phyloP scores from a whole-genome alignment of 495 filamentous ascomycete species.

The Staphylotrichum tortipilum region DNA sequence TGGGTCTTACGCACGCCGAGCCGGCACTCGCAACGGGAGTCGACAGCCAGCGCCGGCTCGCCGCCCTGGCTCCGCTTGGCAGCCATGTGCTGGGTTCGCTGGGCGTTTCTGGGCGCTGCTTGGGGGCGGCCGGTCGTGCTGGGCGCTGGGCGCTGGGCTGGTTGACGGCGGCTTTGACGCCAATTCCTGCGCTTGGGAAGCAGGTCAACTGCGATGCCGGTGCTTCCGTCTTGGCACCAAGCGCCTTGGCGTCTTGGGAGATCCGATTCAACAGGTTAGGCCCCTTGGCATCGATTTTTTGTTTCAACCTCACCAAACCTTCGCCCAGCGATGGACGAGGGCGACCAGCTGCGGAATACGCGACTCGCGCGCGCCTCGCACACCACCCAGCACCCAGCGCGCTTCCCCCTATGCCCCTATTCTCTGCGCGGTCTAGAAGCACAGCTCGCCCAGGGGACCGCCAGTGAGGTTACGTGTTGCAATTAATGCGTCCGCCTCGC shows the following conservation, averaged over 20 bases:
- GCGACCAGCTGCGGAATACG: no score
- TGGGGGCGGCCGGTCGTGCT: neutral
- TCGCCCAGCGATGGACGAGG: neutral
- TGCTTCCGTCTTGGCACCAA: slow-evolving; percentile 5
- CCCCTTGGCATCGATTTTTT: neutral
- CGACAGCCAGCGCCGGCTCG: neutral
- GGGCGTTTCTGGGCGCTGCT: no score
- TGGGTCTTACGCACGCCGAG: slow-evolving; percentile 4
- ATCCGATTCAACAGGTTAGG: neutral
- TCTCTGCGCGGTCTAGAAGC: neutral
- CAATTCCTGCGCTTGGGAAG: no score
- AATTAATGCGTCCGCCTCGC: neutral
- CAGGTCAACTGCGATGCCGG: neutral
- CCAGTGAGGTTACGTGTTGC: neutral
- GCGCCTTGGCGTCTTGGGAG: slow-evolving; percentile 5
- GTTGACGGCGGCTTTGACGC: no score
- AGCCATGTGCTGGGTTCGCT: neutral
- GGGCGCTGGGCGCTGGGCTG: no score
- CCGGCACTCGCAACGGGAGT: slow-evolving; percentile 8
- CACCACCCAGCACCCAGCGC: no score
- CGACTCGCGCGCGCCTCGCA: no score
- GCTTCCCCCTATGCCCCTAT: no score
- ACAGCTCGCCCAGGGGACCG: neutral
- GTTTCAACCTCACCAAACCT: slow-evolving; percentile 2
- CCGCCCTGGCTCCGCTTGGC: slow-evolving; percentile 1